These are phyloP conservation scores for Nitzschia sp. DNA, from an alignment of 108 stramenopile species.

Conservation along the genomic window DNA sequence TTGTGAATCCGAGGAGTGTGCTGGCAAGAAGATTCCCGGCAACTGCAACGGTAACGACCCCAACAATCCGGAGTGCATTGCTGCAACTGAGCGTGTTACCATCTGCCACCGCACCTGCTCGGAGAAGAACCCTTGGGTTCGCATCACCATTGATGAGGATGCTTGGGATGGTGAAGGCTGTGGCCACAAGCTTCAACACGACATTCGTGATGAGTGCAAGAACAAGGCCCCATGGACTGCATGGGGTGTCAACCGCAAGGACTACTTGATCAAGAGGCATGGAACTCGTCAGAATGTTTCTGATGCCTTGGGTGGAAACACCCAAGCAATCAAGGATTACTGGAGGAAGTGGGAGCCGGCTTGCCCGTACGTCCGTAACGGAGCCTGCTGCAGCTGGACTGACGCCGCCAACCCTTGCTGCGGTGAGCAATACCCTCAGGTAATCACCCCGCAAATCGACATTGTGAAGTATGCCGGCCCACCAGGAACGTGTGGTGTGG, in stretches of 20 bases:
- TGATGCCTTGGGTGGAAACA: not conserved
- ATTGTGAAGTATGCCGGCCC: not conserved
- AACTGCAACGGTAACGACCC: not conserved
- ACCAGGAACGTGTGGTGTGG: not conserved
- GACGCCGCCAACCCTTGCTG: slow-evolving; percentile 3
- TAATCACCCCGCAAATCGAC: not conserved
- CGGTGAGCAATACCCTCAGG: not conserved
- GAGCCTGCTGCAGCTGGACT: not conserved
- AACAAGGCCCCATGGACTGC: slow-evolving; percentile 5
- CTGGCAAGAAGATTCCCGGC: not conserved
- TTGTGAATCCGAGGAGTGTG: not conserved
- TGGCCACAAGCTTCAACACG: slow-evolving; percentile 12
- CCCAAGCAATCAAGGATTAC: not conserved
- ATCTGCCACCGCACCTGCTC: slow-evolving; percentile 9
- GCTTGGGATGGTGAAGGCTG: slow-evolving; percentile 13
- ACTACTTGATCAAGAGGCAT: slow-evolving; percentile 12
- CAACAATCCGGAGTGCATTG: not conserved
- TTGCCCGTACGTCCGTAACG: slow-evolving; percentile 11
- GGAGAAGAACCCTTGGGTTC: not conserved
- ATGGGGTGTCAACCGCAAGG: slow-evolving; percentile 11
- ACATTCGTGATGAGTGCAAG: slow-evolving; percentile 6
- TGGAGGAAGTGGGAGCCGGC: slow-evolving; percentile 14
- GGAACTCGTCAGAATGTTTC: slow-evolving; percentile 1
- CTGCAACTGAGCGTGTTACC: not conserved
- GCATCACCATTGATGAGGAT: slow-evolving; percentile 11